These are phyloP conservation scores for Neonectria neomacrospora DNA, from an alignment of 2,329 filamentous ascomycete species.

Conservation along the genomic window DNA sequence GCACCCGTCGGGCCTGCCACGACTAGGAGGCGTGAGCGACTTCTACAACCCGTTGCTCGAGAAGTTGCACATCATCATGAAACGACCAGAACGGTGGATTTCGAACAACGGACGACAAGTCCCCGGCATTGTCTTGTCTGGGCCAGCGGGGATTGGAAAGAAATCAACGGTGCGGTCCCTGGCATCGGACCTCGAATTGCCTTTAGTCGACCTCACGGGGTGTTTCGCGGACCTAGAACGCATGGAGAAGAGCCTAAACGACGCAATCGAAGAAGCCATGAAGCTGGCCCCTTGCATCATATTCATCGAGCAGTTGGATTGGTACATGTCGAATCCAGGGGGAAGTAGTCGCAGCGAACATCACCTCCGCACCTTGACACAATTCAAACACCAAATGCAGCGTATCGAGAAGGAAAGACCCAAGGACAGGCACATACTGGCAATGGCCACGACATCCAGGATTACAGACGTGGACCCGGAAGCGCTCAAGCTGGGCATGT, in stretches of 20 bases:
- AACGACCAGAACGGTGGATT: slow-evolving; percentile 36
- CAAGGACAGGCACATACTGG: slow-evolving; percentile 80
- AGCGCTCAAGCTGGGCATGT: slow-evolving; percentile 77
- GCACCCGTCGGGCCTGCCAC: slow-evolving; percentile 33
- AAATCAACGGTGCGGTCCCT: slow-evolving; percentile 80
- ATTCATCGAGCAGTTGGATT: slow-evolving; percentile 91
- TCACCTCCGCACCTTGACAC: slow-evolving; percentile 86
- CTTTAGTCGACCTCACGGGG: slow-evolving; percentile 69
- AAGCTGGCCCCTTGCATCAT: slow-evolving; percentile 87
- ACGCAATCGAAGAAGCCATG: slow-evolving; percentile 79
- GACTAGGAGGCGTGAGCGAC: slow-evolving; percentile 47
- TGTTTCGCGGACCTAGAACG: slow-evolving; percentile 54
- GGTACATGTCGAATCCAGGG: slow-evolving; percentile 79
- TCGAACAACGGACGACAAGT: slow-evolving; percentile 28
- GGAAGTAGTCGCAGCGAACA: slow-evolving; percentile 88
- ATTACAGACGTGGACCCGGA: slow-evolving; percentile 87
- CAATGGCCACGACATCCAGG: slow-evolving; percentile 90
- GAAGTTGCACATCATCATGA: slow-evolving; percentile 32
- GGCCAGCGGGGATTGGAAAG: slow-evolving; percentile 84
- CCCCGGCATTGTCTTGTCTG: slow-evolving; percentile 77
- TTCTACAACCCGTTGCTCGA: slow-evolving; percentile 38
- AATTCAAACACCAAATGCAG: slow-evolving; percentile 89
- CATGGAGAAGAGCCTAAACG: slow-evolving; percentile 52
- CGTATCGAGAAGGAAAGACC: slow-evolving; percentile 78
- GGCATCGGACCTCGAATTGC: slow-evolving; percentile 76